A percentile compares a stretch with the other conserved stretches of the same genome.
Conservation (phyloP, 2,329 filamentous ascomycete species). For the Diaporthe batatas region DNA sequence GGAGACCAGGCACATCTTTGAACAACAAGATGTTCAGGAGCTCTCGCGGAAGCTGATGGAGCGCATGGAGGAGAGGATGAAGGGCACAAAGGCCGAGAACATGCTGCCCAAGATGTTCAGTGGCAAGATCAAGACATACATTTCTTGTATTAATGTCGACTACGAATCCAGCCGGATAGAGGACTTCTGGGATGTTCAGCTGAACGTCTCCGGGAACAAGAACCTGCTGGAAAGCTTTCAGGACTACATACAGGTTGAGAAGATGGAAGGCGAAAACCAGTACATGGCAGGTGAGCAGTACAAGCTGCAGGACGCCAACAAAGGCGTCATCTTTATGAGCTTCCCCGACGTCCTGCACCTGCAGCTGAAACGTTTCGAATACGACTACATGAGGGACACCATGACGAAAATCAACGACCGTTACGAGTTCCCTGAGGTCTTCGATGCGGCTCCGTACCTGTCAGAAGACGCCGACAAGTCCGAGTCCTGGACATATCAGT, state of each 20-base stretch:
- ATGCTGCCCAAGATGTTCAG: conserved; percentile 92
- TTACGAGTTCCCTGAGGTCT: conserved; percentile 88
- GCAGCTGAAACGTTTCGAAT: conserved; percentile 97
- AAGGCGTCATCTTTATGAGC: conserved; percentile 96
- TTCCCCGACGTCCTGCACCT: conserved; percentile 95
- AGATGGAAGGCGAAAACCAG: conserved; percentile 97
- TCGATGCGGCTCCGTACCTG: conserved; percentile 89
- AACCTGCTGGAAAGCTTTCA: conserved; percentile 94
- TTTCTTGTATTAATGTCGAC: conserved; percentile 97
- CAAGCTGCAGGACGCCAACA: conserved; percentile 95
- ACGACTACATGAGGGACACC: conserved; percentile 93
- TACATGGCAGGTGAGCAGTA: conserved; percentile 92
- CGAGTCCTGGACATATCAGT: conserved; percentile 90
- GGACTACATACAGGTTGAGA: conserved; percentile 97
- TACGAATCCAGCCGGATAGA: conserved; percentile 96
- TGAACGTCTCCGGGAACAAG: conserved; percentile 95
- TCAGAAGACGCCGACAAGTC: conserved; percentile 88
- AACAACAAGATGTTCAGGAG: conserved; percentile 98
- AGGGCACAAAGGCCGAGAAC: conserved; percentile 91
- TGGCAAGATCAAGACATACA: conserved; percentile 98
- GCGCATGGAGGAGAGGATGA: conserved; percentile 97
- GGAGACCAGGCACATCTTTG: conserved; percentile 98
- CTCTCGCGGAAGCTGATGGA: conserved; percentile 97
- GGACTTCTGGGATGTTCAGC: conserved; percentile 98
- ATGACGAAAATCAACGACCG: conserved; percentile 99